Base-by-base conservation (phyloP, 2,329 filamentous ascomycete species). In the Xylaria sp. region DNA sequence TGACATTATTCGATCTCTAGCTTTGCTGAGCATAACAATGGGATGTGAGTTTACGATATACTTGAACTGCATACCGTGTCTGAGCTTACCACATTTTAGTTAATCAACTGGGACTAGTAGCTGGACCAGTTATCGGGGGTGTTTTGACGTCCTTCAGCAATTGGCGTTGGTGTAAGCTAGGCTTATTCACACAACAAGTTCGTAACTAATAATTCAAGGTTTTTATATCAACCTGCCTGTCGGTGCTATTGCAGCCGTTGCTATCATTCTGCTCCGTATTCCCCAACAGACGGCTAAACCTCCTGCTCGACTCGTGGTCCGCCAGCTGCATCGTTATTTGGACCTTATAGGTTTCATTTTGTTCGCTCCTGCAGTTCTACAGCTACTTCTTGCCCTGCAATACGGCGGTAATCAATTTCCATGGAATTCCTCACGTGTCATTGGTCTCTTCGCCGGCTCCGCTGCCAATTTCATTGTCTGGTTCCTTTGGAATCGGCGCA, bases 371-470 rank as follows among this genome's bases (percentile, higher is more conserved):
- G n/a, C 70, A 76, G 3, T 76, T 76, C 2, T 80, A 71, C 15
- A 73, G 78, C 46, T 79, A 6, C 68, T 80, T 4, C 74, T 80
- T 12, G 78, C 78, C 12, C 66, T 79, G 0, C 75, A 79, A 65
- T 79, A 71, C 67, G 78, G 78, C 12, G 79, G 78, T 3, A 71
- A 34, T 20, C 12, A 9, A 23, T 39, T 39, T 3, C 28, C 31
- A 15, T 37, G 54, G 54, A n/a, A 23, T 56, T 56, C 54, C 10
- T 56, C 31, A 4, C 31, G 20, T 15, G 34, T 56, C 31, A 56
- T 56, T 2, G 54, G 54, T 15, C 31, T 39, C n/a, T 39, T 56
- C 6, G 9, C 39, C 4, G 34, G 54, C n/a, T 20, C 34, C 5
- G 31, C 10, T 10, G 54, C n/a, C 1, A 37, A 18, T 9, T 56